Conservation (phyloP, 2,329 filamentous ascomycete species). For the Penicillium sp. region DNA sequence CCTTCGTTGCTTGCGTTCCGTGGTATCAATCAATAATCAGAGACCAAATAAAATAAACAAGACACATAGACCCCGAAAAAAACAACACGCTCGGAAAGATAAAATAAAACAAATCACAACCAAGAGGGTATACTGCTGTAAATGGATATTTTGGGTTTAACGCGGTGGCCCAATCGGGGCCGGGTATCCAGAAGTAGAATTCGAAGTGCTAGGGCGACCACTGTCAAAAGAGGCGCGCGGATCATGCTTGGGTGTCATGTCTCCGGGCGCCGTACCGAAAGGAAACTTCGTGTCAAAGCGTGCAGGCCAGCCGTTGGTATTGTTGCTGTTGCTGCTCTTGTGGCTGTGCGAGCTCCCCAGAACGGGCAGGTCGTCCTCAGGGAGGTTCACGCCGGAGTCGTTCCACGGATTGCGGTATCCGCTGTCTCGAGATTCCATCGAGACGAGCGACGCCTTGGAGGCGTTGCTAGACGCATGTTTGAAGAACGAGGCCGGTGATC, state of each 20-base stretch:
- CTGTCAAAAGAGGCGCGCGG: constrained; percentile 84
- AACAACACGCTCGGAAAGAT: constrained; percentile 39
- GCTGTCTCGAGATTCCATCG: constrained; percentile 91
- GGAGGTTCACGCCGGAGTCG: constrained; percentile 90
- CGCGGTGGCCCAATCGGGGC: constrained; percentile 86
- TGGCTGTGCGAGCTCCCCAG: constrained; percentile 58
- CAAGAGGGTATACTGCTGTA: constrained; percentile 48
- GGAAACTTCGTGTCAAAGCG: constrained; percentile 64
- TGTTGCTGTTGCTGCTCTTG: constrained; percentile 61
- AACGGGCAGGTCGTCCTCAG: constrained; percentile 71
- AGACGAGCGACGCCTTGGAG: constrained; percentile 93
- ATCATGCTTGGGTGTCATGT: constrained; percentile 80
- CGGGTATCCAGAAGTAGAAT: constrained; percentile 98
- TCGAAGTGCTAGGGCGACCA: constrained; percentile 88
- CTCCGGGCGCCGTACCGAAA: constrained; percentile 66
- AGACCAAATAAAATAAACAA: constrained; percentile 10
- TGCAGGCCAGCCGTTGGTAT: constrained; percentile 47
- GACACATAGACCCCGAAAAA: constrained; percentile 16
- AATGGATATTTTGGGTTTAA: constrained; percentile 60
- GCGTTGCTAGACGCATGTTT: constrained; percentile 85
- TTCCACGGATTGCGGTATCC: constrained; percentile 98
- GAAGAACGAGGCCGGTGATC: constrained; percentile 83
- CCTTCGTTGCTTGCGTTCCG: constrained; percentile 32
- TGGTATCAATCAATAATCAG: constrained; percentile 29
- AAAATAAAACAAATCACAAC: constrained; percentile 34